These are phyloP conservation scores for Massospora cicadina DNA, from an alignment of 371 early-diverging fungal genomes.

Conservation along the genomic window DNA sequence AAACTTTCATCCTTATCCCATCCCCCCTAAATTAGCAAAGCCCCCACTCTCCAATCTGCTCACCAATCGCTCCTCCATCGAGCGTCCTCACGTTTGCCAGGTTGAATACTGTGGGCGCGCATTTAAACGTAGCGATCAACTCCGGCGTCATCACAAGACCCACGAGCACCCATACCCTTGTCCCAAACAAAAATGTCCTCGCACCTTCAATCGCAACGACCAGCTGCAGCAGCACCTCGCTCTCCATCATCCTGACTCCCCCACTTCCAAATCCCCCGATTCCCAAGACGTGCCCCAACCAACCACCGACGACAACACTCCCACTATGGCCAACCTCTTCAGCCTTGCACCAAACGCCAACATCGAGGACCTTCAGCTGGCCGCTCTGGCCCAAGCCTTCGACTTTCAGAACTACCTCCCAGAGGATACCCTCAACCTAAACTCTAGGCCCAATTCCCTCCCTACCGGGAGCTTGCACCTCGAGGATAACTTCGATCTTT, in stretches of 20 bases:
- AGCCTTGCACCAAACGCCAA: neutral
- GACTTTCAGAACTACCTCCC: neutral
- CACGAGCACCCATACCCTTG: conserved; percentile 8
- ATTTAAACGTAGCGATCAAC: conserved; percentile 2
- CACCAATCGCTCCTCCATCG: neutral
- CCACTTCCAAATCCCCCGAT: neutral
- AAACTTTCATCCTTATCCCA: neutral
- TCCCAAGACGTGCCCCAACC: neutral
- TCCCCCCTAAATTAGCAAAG: conserved; percentile 3
- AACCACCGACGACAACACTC: neutral
- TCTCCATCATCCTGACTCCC: conserved; percentile 4
- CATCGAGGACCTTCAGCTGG: neutral
- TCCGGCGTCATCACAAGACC: conserved; percentile 5
- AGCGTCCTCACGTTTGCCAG: conserved; percentile 8
- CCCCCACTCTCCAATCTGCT: neutral
- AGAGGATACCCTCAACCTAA: neutral
- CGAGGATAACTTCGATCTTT: neutral
- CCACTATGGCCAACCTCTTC: neutral
- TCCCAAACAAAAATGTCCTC: conserved; percentile 3
- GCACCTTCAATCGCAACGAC: conserved; percentile 4
- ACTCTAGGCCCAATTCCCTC: neutral
- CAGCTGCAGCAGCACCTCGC: conserved; percentile 5
- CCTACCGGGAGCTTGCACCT: neutral
- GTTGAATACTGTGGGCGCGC: conserved; percentile 8
- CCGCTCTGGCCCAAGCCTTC: neutral